Evolutionary conservation across 1,284 basidiomycete species (phyloP).

Genomic region (Marasmius tenuissimus): DNA sequence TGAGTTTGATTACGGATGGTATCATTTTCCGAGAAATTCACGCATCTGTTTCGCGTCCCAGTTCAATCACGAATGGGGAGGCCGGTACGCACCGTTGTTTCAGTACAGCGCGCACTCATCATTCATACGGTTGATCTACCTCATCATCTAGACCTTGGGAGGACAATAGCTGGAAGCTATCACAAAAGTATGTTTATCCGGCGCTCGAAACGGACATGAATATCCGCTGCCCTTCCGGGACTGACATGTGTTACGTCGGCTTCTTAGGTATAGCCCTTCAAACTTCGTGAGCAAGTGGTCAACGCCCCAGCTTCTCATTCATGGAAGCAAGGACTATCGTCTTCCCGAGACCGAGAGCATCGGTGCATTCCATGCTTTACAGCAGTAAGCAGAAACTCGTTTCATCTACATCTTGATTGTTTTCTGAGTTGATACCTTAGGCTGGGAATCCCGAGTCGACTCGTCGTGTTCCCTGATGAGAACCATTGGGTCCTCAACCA

Average conservation of each 20-base stretch:
- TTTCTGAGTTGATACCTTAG: conserved; percentile 37
- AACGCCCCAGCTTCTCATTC: conserved; percentile 83
- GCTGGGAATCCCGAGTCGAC: conserved; percentile 72
- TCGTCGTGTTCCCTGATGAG: conserved; percentile 91
- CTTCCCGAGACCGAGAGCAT: conserved; percentile 84
- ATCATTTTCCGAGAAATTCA: not conserved
- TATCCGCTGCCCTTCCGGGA: not conserved
- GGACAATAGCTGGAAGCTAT: conserved; percentile 50
- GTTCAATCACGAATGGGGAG: conserved; percentile 86
- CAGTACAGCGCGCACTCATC: not conserved
- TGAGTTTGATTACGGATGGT: not conserved
- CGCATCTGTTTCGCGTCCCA: conserved; percentile 23
- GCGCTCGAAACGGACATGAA: not conserved
- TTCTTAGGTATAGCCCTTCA: conserved; percentile 62
- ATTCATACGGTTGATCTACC: conserved; percentile 11
- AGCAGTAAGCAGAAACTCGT: conserved; percentile 56
- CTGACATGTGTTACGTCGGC: not conserved
- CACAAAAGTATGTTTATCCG: conserved; percentile 47
- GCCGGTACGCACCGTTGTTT: conserved; percentile 23
- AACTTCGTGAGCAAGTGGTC: conserved; percentile 84
- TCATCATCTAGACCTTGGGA: conserved; percentile 64
- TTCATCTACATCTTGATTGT: not conserved
- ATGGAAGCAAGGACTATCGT: conserved; percentile 86
- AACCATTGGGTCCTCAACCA: conserved; percentile 89
- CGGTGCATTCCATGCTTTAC: conserved; percentile 76